These are phyloP conservation scores for Starmerella davenportii DNA, from an alignment of 805 yeast genomes.

Conservation along the genomic window DNA sequence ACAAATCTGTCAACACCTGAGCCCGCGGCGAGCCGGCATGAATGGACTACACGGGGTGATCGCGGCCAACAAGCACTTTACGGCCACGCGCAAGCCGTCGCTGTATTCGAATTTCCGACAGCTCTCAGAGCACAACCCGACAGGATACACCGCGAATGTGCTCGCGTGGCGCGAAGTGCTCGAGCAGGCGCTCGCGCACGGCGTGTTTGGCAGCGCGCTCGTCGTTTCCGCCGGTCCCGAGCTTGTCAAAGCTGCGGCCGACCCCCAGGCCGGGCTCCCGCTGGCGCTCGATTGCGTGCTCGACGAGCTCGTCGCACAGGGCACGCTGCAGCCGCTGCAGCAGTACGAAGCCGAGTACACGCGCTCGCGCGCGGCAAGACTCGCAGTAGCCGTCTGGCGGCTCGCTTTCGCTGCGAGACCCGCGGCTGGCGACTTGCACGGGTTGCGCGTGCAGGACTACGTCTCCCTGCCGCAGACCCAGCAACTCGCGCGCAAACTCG, in stretches of 20 bases:
- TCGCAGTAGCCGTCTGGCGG: background rate
- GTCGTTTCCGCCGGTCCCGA: conserved; percentile 17
- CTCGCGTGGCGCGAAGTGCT: conserved; percentile 30
- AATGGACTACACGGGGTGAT: background rate
- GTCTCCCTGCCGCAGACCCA: background rate
- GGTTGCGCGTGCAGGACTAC: background rate
- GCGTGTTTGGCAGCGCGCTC: conserved; percentile 19
- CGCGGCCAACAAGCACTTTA: conserved; percentile 23
- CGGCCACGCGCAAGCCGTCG: conserved; percentile 28
- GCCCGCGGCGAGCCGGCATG: no score
- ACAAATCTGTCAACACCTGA: no score
- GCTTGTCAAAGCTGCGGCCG: conserved; percentile 15
- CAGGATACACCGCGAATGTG: conserved; percentile 35
- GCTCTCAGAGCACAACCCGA: conserved; percentile 29
- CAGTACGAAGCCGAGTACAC: conserved; percentile 8
- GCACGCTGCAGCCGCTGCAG: conserved; percentile 17
- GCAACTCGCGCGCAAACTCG: background rate
- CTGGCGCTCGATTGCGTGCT: conserved; percentile 20
- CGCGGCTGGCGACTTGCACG: background rate
- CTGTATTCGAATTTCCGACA: conserved; percentile 31
- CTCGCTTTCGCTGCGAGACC: background rate
- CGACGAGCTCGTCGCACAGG: conserved; percentile 18
- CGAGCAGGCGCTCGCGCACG: conserved; percentile 16
- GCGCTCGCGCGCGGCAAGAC: background rate
- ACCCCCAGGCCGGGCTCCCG: conserved; percentile 20